Evolutionary conservation across 1,139 yeast species (phyloP), one percentile per base, ranked within the genome.

Genomic region (Yamadazyma buinensis): DNA sequence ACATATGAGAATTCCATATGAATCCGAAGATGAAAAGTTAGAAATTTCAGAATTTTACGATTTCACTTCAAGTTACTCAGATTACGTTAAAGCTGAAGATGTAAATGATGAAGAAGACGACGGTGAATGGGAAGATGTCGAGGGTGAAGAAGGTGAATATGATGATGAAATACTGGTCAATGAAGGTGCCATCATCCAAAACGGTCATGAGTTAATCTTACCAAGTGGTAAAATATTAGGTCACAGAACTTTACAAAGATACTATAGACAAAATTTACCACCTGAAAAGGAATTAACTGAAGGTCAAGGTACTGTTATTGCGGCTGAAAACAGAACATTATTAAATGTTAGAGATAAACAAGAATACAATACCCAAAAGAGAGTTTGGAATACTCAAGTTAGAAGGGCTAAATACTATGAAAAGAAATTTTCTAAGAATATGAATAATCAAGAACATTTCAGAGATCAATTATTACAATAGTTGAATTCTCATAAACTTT

Each of bases 281-380:
- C 95, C 95, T 2, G 90, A 84, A 41, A 64, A 74, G 39, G 75
- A 76, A 33, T 68, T 83, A 28, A 72, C 82, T 22, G 96, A 88
- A 55, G 97, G 96, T 31, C 96, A 87, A 63, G 94, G 95, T 46
- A 92, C 97, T 0, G 83, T 92, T 20, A 73, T 86, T 53, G 95
- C 97, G 23, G 97, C 96, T 2, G 97, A 90, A 54, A 77, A 90
- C 3, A 77, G 96, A 61, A 84, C 79, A 38, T 70, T 82, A 64
- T 66, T 78, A 44, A 57, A 67, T 23, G 64, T 75, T 33, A 59
- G 67, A 47, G 75, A 75, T 52, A 72, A 75, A 57, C 59, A 72
- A 44, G 75, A 74, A 38, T 64, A 77, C 33, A 76, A 80, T 32
- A 68, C 67, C 26, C 80, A 80, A 60, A 86, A 86, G 74, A 74